phyloP scores from a whole-genome alignment of 2,329 filamentous ascomycete species.

The Fusarium mundagurra region DNA sequence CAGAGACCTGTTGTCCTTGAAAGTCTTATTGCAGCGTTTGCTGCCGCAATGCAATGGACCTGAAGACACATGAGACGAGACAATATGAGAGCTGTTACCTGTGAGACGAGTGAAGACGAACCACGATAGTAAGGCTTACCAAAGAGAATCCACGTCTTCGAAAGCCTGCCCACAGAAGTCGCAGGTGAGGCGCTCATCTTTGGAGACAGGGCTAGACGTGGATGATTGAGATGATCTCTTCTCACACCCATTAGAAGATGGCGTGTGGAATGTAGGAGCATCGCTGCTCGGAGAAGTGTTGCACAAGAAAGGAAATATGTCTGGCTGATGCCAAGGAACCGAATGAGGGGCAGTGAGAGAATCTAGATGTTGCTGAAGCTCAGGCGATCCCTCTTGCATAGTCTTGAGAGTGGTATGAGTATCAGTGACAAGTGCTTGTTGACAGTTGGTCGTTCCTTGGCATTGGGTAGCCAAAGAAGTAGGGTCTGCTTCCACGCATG shows the following conservation, averaged over 20 bases:
- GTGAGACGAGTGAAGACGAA: background rate
- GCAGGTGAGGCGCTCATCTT: background rate
- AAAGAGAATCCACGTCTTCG: background rate
- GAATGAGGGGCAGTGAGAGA: rapidly evolving
- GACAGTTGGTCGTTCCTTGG: background rate
- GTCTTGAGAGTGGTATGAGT: rapidly evolving
- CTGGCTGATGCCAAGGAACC: rapidly evolving
- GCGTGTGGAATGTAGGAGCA: background rate
- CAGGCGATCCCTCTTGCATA: rapidly evolving
- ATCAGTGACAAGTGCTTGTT: background rate
- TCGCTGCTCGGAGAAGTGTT: background rate
- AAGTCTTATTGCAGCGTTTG: background rate
- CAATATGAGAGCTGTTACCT: background rate
- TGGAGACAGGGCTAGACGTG: background rate
- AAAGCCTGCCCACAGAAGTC: background rate
- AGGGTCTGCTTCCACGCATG: rapidly evolving
- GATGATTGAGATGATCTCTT: background rate
- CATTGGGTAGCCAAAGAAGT: background rate
- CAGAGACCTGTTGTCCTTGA: background rate
- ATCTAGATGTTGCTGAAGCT: rapidly evolving
- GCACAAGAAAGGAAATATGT: rapidly evolving
- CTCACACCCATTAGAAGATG: rapidly evolving
- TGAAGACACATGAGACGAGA: background rate
- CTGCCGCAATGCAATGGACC: background rate
- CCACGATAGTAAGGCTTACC: rapidly evolving